A percentile compares a stretch with the other conserved stretches of the same genome.
Conservation (phyloP, 1,284 basidiomycete species). For the Coniophora puteana region DNA sequence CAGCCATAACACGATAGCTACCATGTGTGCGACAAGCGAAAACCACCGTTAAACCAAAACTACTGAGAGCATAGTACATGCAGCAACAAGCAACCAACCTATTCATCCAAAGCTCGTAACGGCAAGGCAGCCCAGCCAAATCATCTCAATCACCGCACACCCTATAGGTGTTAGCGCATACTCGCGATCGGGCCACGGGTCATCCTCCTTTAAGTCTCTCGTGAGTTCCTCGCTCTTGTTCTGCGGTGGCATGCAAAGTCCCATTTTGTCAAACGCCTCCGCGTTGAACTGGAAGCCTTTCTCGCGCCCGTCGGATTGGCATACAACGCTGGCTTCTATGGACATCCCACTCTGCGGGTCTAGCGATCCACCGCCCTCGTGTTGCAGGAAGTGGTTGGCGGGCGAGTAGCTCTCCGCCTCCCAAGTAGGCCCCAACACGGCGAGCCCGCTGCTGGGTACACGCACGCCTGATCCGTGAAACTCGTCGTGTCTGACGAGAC, state of each 20-base stretch:
- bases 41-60: conserved; percentile 13
- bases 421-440: conserved; percentile 56
- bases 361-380: no score
- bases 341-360: conserved; percentile 11
- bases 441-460: conserved; percentile 65
- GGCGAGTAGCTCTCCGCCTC: conserved; percentile 42
- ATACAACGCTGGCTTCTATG: conserved; percentile 48
- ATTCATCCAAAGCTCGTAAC: conserved; percentile 59
- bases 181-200: conserved; percentile 27
- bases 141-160: conserved; percentile 75
- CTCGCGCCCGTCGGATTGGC: conserved; percentile 57
- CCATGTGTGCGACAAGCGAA: conserved; percentile 3
- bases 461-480: conserved; percentile 68
- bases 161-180: conserved; percentile 73
- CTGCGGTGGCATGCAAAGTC: conserved; percentile 39
- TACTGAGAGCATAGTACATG: neutral
- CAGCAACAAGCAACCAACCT: conserved; percentile 4
- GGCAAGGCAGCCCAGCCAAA: conserved; percentile 75
- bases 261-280: conserved; percentile 66
- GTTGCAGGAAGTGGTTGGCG: no score
- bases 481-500: conserved; percentile 64
- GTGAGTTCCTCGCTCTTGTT: conserved; percentile 32
- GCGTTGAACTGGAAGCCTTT: conserved; percentile 65
- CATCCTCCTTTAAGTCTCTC: conserved; percentile 35
- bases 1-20: no score